Percentiles rank a stretch among this genome's conserved stretches.
Evolutionary conservation across 2,329 filamentous ascomycete genomes (phyloP).

Genomic region (Pseudogymnoascus sp.): DNA sequence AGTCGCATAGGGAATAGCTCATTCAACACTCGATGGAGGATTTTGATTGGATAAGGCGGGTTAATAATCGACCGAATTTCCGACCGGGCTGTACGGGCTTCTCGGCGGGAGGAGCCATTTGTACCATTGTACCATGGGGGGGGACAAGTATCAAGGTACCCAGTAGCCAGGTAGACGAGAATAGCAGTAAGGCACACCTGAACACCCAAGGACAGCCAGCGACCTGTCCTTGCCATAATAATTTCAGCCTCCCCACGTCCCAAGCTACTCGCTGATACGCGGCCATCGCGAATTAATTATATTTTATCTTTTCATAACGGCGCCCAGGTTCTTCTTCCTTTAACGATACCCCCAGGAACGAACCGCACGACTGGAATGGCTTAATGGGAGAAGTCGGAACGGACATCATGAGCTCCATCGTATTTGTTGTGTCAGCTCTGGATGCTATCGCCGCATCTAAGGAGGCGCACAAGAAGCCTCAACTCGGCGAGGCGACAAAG

Average conservation of each 20-base stretch:
- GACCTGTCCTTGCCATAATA: conserved; percentile 8
- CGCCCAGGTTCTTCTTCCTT: conserved; percentile 2
- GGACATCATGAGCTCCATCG: conserved; percentile 78
- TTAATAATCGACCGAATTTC: neutral
- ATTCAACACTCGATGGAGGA: neutral
- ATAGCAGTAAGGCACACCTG: neutral
- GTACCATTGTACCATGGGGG: neutral
- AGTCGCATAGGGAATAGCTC: neutral
- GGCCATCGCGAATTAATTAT: conserved; percentile 5
- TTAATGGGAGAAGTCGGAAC: conserved; percentile 25
- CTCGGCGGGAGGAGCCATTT: neutral
- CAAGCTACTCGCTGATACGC: neutral
- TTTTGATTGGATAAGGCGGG: neutral
- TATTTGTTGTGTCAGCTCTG: conserved; percentile 89
- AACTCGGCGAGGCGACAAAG: conserved; percentile 72
- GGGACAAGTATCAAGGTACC: neutral
- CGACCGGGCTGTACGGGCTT: neutral
- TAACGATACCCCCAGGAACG: conserved; percentile 16
- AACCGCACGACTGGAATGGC: conserved; percentile 40
- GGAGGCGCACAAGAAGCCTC: conserved; percentile 80
- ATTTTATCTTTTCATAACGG: neutral
- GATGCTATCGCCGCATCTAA: conserved; percentile 88
- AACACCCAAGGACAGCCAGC: neutral
- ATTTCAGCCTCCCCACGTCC: neutral
- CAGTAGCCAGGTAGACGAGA: neutral